Evolutionary conservation across 2,329 filamentous ascomycete species (phyloP), one percentile per base, ranked within the genome.

Genomic region (Beauveria medogensis): DNA sequence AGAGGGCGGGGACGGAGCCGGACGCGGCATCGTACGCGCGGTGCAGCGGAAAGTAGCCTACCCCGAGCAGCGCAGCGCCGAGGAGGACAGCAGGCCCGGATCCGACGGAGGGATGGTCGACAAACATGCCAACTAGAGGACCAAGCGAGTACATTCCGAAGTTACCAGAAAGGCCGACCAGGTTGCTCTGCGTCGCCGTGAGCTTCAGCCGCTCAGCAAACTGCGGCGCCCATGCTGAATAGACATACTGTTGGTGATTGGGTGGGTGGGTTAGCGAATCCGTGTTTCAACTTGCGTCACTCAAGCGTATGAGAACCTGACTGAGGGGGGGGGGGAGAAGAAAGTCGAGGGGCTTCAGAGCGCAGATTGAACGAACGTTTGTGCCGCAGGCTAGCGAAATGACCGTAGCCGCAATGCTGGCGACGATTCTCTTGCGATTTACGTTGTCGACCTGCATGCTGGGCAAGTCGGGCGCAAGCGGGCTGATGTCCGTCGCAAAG

Each of bases 221-320:
- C 75, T 97, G 92, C 22, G 94, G 94, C 16, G 91, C 92, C 92
- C 94, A 99, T 75, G 93, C 93, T 60, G 92, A 97, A 76, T 97
- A 99, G 71, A 92, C 93, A 84, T 99, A 97, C 91, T 97, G 70
- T 55, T 56, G 18, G 41, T 55, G 24, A 44, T 14, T 18, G 28
- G 44, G 30, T 34, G 30, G 30, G 8, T 16, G 26, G 4, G 46
- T 58, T 30, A 59, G 57, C 48, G 28, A 30, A 63, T 48, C 14
- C 40, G 54, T 44, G 53, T 46, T 57, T 48, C 50, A 51, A 40
- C 18, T 7, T 41, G 48, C 20, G 50, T 53, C 50, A 53, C 48
- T 16, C 30, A 18, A 44, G 30, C 14, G 22, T 22, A 16, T 24
- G 37, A 20, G 30, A 16, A 12, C 1, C 7, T 18, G 3, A 18